These are phyloP conservation scores for Cladosporium sp. DNA, from an alignment of 2,329 filamentous ascomycete species.

Conservation along the genomic window DNA sequence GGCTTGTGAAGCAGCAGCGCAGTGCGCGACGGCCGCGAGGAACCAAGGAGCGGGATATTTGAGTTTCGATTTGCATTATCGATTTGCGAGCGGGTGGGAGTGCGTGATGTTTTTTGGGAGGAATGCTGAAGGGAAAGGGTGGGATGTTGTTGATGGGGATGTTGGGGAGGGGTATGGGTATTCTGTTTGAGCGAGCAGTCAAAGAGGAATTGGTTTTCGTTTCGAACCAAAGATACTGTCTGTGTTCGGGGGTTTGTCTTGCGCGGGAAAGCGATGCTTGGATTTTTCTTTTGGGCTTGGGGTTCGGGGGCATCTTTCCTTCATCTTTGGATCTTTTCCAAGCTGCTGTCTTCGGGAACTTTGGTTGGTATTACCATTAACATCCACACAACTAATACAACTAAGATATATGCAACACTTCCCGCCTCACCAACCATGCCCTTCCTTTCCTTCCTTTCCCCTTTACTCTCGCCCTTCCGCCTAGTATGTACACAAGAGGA, in stretches of 20 bases:
- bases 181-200: neutral
- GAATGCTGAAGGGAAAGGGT: neutral
- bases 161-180: constrained; percentile 18
- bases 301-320: neutral
- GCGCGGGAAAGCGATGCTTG: too few relatives aligned
- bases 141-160: constrained; percentile 9
- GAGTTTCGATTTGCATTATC: constrained; percentile 14
- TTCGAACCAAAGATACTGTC: too few relatives aligned
- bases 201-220: too few relatives aligned
- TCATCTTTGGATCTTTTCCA: neutral
- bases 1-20: constrained; percentile 6
- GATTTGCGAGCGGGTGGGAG: constrained; percentile 15
- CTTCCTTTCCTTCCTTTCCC: neutral
- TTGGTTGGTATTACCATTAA: neutral
- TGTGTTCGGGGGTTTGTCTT: too few relatives aligned
- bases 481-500: neutral
- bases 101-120: constrained; percentile 19
- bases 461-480: neutral
- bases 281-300: too few relatives aligned
- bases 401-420: neutral
- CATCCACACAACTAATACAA: neutral
- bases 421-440: neutral
- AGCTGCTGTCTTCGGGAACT: neutral
- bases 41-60: constrained; percentile 15
- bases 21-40: constrained; percentile 4